Evolutionary conservation across 148 eudicot species (phyloP), one percentile per base, ranked within the genome.

Genomic region (Arbutus unedo): DNA sequence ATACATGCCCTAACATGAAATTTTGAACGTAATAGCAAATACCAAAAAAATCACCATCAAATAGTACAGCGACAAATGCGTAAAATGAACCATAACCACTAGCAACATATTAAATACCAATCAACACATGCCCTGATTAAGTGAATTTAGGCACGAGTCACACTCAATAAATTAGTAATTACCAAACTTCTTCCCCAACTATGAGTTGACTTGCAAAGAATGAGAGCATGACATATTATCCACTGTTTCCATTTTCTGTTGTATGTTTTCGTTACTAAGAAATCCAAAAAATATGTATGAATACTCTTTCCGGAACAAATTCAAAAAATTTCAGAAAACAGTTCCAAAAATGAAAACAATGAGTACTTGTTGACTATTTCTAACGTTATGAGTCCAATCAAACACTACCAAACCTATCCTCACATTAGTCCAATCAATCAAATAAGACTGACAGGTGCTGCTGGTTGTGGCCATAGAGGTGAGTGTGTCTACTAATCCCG

Each of bases 201-300:
- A 82, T 25, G 80, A 57, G 62, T 76, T 73, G 57, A 82, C 75
- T 76, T 76, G 75, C 80, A 64, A 76, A 70, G 49, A 56, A 14
- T 73, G 19, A 6, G 15, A 45, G 8, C 19, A 38, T 38, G 67
- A 10, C 41, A 64, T 60, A 14, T 66, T 66, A 23, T 13, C 13
- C 18, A 25, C 43, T 25, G 6, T 66, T 66, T 21, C 31, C 43
- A 66, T 66, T 66, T 62, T 31, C 44, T 66, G 71, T 31, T 25
- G 43, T 66, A 66, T 1, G 44, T 66, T 66, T 66, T 4, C 7
- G 1, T 16, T 66, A 11, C 31, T 11, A 4, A 31, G 16, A 25
- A 25, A 66, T 21, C 25, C 10, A 64, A 14, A 64, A 64, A 23
- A 25, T 14, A 64, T 4, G 13, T 21, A 6, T 64, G 70, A 62